Evolutionary conservation across 2,329 filamentous ascomycete genomes (phyloP), one percentile per base, ranked within the genome.

Genomic region (Microsporum ferrugineum): DNA sequence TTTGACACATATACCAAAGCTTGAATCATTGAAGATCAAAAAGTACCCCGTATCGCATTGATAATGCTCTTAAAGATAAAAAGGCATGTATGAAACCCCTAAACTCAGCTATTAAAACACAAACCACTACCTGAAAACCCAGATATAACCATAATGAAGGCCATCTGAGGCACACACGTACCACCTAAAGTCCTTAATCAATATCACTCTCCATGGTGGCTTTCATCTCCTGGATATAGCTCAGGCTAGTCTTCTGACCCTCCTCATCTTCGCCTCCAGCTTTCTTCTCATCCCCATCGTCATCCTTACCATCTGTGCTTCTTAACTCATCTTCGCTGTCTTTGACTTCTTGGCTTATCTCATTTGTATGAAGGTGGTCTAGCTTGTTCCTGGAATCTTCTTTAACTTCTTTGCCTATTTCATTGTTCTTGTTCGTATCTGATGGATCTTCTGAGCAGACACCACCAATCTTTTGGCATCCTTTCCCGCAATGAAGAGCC

Each of bases 381-480:
- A 27, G 5, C 3, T 49, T 57, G n/a, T 57, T 10, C 17, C 33
- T 39, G 29, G 55, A 23, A 2, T 29, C 39, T 41, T 45, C 36
- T 14, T 58, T 49, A 7, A 29, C 29, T 57, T 33, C 51, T 29
- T 61, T 59, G 38, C 29, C 59, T 3, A 36, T 7, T 29, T 56
- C 12, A 14, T 23, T 36, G 5, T 57, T 12, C 14, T 62, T 56
- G 23, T 47, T 27, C n/a, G 34, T 47, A 12, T 60, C 12, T 8
- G 33, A 41, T 12, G 12, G 8, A 29, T 8, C 55, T 3, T 67
- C 34, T 27, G 59, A 60, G 41, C 72, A 74, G 53, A 69, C 65
- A 5, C 73, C 72, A 29, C 66, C 65, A 36, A 69, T 63, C 31
- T 66, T 62, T 55, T 69, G 69, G 58, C 72, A 75, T 17, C 71